Evolutionary conservation across 2,329 filamentous ascomycete genomes (phyloP), one percentile per base, ranked within the genome.

Genomic region (Calcarisporium arbuscula): DNA sequence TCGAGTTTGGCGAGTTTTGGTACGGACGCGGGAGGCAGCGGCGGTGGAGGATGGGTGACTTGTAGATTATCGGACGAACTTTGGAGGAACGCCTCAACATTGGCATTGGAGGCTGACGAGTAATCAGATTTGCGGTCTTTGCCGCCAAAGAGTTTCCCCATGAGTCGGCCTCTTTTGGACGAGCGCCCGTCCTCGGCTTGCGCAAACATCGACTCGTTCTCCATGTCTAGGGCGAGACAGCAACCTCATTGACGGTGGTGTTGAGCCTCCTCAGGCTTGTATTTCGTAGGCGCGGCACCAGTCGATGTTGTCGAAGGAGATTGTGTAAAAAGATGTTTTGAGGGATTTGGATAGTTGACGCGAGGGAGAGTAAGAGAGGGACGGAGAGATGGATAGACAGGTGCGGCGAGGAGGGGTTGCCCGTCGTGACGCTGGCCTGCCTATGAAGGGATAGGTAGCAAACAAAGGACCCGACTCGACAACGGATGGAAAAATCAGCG

Each of bases 131-230:
- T 48, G 32, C 61, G 55, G 35, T 67, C 66, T 49, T 62, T 68
- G 41, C 56, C 55, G 37, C 66, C 65, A 49, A 79, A 79, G 38
- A 81, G 62, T 62, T 77, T 79, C 45, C 76, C 76, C 69, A 80
- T 80, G 30, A 81, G 57, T 41, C 77, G 74, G 49, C 68, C 67
- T 48, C 68, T 62, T 53, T 61, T 67, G 22, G 67, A 66, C 40
- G 54, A 52, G 38, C 61, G 57, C 39, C 55, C 58, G 41, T 67
- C 64, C 37, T 62, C 56, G 44, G 50, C 48, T 30, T 54, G 51
- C 43, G 57, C 45, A 38, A 51, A 51, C 32, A 58, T 52, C 37
- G 57, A 52, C 39, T 67, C 62, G 57, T 67, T 67, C 49, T 71
- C 67, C 63, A 70, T 71, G 40, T 42, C 44, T 50, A 46, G 39